Evolutionary conservation across 352 stramenopile genomes (phyloP), one percentile per base, ranked within the genome.

Genomic region (Phytophthora fragariaefolia): DNA sequence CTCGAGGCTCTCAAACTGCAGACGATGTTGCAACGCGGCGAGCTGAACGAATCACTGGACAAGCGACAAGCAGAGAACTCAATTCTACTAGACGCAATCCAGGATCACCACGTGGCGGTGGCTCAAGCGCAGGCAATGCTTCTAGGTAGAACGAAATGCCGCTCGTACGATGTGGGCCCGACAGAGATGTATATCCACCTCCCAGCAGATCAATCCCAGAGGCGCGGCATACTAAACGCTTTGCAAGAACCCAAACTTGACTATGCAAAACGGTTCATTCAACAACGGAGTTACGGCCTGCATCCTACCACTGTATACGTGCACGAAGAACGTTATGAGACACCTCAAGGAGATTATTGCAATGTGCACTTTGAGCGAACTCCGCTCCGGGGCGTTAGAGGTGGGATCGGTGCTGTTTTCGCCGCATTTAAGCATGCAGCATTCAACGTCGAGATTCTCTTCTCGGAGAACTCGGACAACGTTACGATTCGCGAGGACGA

Each of bases 1-100:
- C 53, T 77, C 2, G 64, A 71, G 12, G 47, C 28, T 3, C 55
- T 73, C 54, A 70, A 73, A 12, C 57, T 71, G 4, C 58, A 52
- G 52, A 43, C 23, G n/a, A 23, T 73, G 3, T 17, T 66, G 1
- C 36, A 52, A 15, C 43, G 22, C 17, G 52, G 45, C 6, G 24
- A 53, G 3, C 22, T 52, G 5, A 32, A 57, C 12, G 10, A 10
- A 0, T 66, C 52, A 10, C 38, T 64, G 0, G 27, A 6, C 7
- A 53, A 45, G 13, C 34, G 56, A n/a, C 30, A 32, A 5, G 10
- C 8, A 17, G 27, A 68, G 30, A 69, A 60, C 24, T 20, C 34
- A 1, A 20, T 54, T 2, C 34, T 76, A 17, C 57, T 58, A n/a
- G 48, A 56, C 7, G 20, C 17, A 0, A 43, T 66, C 8, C 57